phyloP scores from a whole-genome alignment of 371 early-diverging fungal species.

The Mortierella sp. region DNA sequence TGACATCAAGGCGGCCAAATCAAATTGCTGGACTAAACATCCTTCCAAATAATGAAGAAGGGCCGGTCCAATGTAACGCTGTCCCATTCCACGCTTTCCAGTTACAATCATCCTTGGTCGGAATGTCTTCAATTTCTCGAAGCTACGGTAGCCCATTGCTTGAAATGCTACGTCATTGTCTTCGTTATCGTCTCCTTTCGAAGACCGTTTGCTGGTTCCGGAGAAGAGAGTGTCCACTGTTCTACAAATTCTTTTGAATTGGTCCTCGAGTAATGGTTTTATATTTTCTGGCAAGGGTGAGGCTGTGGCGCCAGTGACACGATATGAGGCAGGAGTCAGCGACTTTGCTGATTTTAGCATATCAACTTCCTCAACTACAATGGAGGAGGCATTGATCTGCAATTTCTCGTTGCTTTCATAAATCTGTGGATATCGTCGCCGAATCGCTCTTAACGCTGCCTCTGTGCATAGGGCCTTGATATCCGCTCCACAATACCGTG shows the following conservation, averaged over 20 bases:
- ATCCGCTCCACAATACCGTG: constrained; percentile 72
- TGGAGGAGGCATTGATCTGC: constrained; percentile 56
- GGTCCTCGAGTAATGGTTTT: constrained; percentile 53
- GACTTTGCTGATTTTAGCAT: constrained; percentile 63
- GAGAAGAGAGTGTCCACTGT: constrained; percentile 30
- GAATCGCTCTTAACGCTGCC: constrained; percentile 80
- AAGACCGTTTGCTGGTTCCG: constrained; percentile 12
- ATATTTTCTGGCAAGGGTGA: constrained; percentile 57
- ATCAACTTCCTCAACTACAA: constrained; percentile 65
- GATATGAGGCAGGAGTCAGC: constrained; percentile 63
- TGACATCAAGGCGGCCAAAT: constrained; percentile 58
- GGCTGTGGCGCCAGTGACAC: constrained; percentile 59
- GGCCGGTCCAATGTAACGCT: constrained; percentile 62
- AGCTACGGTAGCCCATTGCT: constrained; percentile 51
- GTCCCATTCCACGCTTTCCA: constrained; percentile 68
- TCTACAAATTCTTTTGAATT: constrained; percentile 20
- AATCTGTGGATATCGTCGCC: constrained; percentile 71
- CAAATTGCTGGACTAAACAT: constrained; percentile 60
- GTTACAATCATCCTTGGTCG: constrained; percentile 66
- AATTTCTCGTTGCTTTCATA: constrained; percentile 67
- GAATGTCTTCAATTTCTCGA: constrained; percentile 56
- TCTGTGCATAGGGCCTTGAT: constrained; percentile 81
- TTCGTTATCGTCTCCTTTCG: constrained; percentile 19
- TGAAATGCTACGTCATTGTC: constrained; percentile 39
- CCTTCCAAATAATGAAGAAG: constrained; percentile 64